Base-by-base conservation (phyloP, 345 rosid species). In the Lumnitzera racemosa region DNA sequence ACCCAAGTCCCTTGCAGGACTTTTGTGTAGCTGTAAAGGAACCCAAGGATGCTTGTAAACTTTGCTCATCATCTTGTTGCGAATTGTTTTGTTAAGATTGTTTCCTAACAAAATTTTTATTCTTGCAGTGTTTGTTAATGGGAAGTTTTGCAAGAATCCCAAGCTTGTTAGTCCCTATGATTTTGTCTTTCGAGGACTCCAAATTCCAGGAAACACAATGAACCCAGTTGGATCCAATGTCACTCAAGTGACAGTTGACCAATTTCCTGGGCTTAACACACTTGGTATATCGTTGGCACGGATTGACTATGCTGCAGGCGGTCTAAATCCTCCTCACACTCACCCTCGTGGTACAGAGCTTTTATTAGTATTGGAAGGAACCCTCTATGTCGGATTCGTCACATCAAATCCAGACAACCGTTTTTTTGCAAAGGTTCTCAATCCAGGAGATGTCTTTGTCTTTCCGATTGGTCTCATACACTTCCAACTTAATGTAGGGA, bases 41-140 rank as follows among this genome's bases (percentile, higher is more conserved):
- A 36, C 43, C 43, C 4, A 36, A 36, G 43, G 43, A 36, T 36
- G 43, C 43, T 36, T 36, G 43, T 36, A 36, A 36, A 9, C 43
- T 36, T 36, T 36, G 1, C 11, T 4, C 10, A 1, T 36, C 11
- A 36, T 47, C 36, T 13, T 46, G 5, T 47, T 20, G 0, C 51
- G 64, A 49, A 65, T 64, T 66, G 4, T 69, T 66, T 58, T 62
- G 65, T 47, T 64, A 69, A 55, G 78, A 67, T 47, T 57, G 61
- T 27, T 51, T 70, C 49, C 43, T 36, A 36, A 36, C 43, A 65
- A 55, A 66, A 47, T 29, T 12, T 15, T 23, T 46, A 12, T 27
- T 49, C 24, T 24, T 61, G 70, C 56, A 68, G 76, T 78, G 15
- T 78, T 74, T 16, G 62, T 65, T 51, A 65, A 66, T n/a, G 69